These are phyloP conservation scores for Saccharomycopsis crataegensis DNA, from an alignment of 1,139 yeast species.

Conservation along the genomic window DNA sequence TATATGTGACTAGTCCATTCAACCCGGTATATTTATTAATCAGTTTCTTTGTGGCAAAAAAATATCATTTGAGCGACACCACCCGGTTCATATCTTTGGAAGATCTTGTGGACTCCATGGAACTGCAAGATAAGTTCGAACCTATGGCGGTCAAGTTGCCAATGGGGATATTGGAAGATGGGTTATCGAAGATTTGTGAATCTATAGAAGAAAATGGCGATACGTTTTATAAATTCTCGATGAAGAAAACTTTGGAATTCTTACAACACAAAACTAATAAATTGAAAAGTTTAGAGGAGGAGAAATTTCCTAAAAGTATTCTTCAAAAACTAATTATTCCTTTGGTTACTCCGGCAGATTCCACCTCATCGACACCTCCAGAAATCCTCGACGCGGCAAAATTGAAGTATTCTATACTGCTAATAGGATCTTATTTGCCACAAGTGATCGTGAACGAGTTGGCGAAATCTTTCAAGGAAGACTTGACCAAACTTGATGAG, in stretches of 20 bases:
- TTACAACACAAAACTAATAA: background rate
- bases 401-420: background rate
- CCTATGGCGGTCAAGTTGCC: background rate
- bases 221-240: constrained; percentile 2
- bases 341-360: constrained; percentile 2
- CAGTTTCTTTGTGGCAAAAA: background rate
- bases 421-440: constrained; percentile 2
- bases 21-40: background rate
- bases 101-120: constrained; percentile 8
- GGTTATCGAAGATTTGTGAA: constrained; percentile 1
- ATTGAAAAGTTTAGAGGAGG: background rate
- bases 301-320: constrained; percentile 5
- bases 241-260: background rate
- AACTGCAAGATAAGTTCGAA: background rate
- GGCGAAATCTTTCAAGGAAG: background rate
- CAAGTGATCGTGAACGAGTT: background rate
- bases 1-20: constrained; percentile 2
- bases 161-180: background rate
- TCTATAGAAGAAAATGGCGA: background rate
- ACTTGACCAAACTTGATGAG: background rate
- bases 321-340: constrained; percentile 1
- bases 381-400: constrained; percentile 1
- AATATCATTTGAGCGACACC: background rate
- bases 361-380: background rate
- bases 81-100: constrained; percentile 1